Evolutionary conservation across 2,329 filamentous ascomycete genomes (phyloP), one percentile per base, ranked within the genome.

Genomic region (Fusarium tanahbumbuense): DNA sequence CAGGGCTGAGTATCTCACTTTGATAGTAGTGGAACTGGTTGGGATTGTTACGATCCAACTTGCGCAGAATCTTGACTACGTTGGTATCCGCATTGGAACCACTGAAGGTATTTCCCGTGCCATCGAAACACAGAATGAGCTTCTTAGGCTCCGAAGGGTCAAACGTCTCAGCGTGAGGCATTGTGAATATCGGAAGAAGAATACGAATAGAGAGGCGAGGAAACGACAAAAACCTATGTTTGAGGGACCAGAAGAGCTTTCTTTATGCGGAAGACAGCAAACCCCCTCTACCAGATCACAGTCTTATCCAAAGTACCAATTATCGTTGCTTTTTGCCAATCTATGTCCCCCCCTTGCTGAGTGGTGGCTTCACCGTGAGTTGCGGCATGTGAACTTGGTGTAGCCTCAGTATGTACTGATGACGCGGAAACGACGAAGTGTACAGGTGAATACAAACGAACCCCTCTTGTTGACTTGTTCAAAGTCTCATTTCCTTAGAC

Each of bases 21-120:
- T 86, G 84, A 53, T 86, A 86, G 65, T 86, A 86, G 60, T 85
- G 83, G 49, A 79, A 83, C 58, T 86, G 84, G 22, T 77, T 65
- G 5, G 81, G 78, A 30, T 80, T 70, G 46, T 81, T 79, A 23
- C 83, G 80, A 50, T 87, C 83, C 23, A 87, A 68, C 75, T 82
- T 83, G 52, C 77, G 78, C 41, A 83, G 78, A 12, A 87, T 76
- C 72, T 87, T 87, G 55, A 87, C 82, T 4, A 87, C 83, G 56
- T 87, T 87, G 18, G 84, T 86, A 71, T 87, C 85, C 7, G 81
- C 78, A 61, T 83, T 81, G 45, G 81, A 81, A 10, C 83, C 82
- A 12, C 75, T 83, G 66, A 84, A 85, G 0, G 78, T 79, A 64
- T 84, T 84, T 6, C 83, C 83, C 3, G 83, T 85, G 32, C 83